A percentile compares a stretch with the other conserved stretches of the same genome.
Conservation (phyloP, 768 basidiomycete species). For the Galerina sulciceps region DNA sequence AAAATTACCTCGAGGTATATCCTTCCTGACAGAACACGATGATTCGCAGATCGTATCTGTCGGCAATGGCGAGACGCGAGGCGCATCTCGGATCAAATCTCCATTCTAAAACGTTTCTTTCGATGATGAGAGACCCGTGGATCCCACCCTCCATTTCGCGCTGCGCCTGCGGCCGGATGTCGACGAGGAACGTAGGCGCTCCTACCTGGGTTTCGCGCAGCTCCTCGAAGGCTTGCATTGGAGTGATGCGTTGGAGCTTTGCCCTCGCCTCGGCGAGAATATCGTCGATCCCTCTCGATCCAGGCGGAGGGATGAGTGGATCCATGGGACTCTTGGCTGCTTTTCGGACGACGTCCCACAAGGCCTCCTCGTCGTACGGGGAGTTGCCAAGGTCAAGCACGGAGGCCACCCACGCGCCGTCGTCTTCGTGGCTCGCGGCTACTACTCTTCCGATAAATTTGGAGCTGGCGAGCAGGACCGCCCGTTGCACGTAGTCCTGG, state of each 20-base stretch:
- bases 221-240: conserved; percentile 63
- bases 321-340: conserved; percentile 61
- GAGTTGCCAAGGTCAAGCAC: conserved; percentile 59
- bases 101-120: conserved; percentile 82
- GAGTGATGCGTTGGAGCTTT: conserved; percentile 65
- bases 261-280: conserved; percentile 64
- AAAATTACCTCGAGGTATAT: conserved; percentile 53
- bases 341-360: conserved; percentile 75
- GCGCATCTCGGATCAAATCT: conserved; percentile 73
- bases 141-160: conserved; percentile 63
- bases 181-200: conserved; percentile 75
- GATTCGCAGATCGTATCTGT: conserved; percentile 74
- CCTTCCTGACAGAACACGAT: conserved; percentile 81
- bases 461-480: conserved; percentile 62
- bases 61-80: conserved; percentile 64
- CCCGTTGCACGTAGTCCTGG: conserved; percentile 63
- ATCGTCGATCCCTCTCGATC: conserved; percentile 61
- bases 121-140: conserved; percentile 71
- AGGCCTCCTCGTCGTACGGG: conserved; percentile 64
- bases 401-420: conserved; percentile 41
- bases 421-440: conserved; percentile 32
- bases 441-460: conserved; percentile 72
- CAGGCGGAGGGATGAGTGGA: conserved; percentile 65
- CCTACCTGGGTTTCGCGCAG: conserved; percentile 54
- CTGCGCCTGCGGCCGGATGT: conserved; percentile 71